A percentile compares a stretch with the other conserved stretches of the same genome.
Evolutionary conservation across 768 basidiomycete species (phyloP).

Genomic region (Phlebiopsis flavidoalba): DNA sequence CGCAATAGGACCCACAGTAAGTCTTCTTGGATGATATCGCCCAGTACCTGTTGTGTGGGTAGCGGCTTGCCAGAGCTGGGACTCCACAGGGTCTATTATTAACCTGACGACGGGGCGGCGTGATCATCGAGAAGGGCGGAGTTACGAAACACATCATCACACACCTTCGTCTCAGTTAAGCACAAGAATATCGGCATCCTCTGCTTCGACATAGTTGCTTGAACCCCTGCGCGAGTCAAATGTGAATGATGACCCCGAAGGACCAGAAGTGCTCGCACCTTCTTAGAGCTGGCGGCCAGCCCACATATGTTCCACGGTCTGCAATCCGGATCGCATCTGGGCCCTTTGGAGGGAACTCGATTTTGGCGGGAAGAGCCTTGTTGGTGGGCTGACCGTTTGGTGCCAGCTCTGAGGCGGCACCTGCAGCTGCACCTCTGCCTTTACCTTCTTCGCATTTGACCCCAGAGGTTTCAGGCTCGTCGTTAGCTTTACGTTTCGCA

Average conservation of each 20-base stretch:
- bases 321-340: slow-evolving; percentile 50
- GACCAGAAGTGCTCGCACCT: slow-evolving; percentile 38
- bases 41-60: slow-evolving; percentile 74
- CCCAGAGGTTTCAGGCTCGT: not conserved
- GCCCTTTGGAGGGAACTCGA: slow-evolving; percentile 48
- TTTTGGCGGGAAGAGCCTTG: slow-evolving; percentile 59
- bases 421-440: not conserved
- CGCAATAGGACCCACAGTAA: slow-evolving; percentile 47
- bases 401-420: slow-evolving; percentile 7
- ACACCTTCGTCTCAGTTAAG: slow-evolving; percentile 84
- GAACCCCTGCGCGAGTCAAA: slow-evolving; percentile 52
- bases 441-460: slow-evolving; percentile 2
- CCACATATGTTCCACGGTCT: slow-evolving; percentile 83
- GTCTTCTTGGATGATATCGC: slow-evolving; percentile 73
- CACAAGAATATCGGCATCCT: slow-evolving; percentile 80
- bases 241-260: too few species aligned
- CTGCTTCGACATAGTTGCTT: slow-evolving; percentile 77
- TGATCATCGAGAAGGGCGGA: not conserved
- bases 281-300: slow-evolving; percentile 68
- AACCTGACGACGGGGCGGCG: slow-evolving; percentile 38
- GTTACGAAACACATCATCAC: slow-evolving; percentile 4
- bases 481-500: slow-evolving; percentile 3
- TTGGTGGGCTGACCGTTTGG: slow-evolving; percentile 65
- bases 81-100: slow-evolving; percentile 67
- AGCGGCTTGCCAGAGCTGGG: slow-evolving; percentile 49